phyloP scores from a whole-genome alignment of 169 alveolate species.

The Cryptosporidium sp. region DNA sequence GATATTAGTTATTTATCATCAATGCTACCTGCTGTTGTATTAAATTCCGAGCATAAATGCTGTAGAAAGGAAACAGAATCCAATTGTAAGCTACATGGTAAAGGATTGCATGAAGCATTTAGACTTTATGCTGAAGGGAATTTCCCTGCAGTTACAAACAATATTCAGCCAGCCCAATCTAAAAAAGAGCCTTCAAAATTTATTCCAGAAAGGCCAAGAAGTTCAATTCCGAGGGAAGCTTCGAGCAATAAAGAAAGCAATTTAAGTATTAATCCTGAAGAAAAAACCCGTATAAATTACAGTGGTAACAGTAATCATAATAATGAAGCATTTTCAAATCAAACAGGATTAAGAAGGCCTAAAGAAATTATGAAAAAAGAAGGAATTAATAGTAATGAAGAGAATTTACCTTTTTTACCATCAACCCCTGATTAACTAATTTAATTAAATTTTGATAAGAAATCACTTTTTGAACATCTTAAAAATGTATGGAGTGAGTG shows the following conservation, averaged over 20 bases:
- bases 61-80: conserved; percentile 31
- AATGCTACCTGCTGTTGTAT: conserved; percentile 8
- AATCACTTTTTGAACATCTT: not conserved
- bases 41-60: conserved; percentile 44
- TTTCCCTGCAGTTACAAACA: conserved; percentile 26
- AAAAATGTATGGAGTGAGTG: conserved; percentile 52
- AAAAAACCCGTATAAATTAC: not conserved
- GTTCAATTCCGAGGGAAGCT: conserved; percentile 65
- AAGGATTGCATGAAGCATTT: conserved; percentile 55
- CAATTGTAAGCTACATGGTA: conserved; percentile 63
- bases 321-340: not conserved
- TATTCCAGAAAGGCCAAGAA: conserved; percentile 69
- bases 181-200: conserved; percentile 6
- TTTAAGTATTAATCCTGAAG: not conserved
- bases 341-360: conserved; percentile 18
- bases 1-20: conserved; percentile 48
- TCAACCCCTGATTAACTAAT: conserved; percentile 54
- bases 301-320: not conserved
- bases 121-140: conserved; percentile 62
- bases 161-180: not conserved
- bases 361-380: conserved; percentile 5
- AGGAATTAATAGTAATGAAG: conserved; percentile 2
- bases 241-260: not conserved
- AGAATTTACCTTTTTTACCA: conserved; percentile 51
- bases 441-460: not conserved